Evolutionary conservation across 345 rosid genomes (phyloP).

Genomic region (Garcia nutans): DNA sequence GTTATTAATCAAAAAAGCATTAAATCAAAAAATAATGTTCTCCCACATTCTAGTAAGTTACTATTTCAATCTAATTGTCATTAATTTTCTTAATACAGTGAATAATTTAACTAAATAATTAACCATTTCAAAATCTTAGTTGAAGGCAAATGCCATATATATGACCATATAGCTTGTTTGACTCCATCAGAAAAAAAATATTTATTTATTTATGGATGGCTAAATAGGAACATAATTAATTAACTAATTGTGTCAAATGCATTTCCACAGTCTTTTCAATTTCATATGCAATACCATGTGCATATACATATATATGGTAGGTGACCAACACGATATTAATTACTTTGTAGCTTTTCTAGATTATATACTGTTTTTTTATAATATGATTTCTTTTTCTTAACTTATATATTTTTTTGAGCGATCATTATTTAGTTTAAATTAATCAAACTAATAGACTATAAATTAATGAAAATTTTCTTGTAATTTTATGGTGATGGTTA

Average conservation of each 20-base stretch:
- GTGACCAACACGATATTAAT: conserved; percentile 2
- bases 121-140: background rate
- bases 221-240: too few species aligned
- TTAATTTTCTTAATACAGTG: conserved; percentile 6
- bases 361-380: too few species aligned
- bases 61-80: background rate
- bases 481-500: background rate
- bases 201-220: background rate
- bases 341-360: too few species aligned
- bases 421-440: too few species aligned
- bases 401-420: too few species aligned
- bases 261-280: conserved; percentile 1
- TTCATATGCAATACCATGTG: conserved; percentile 4
- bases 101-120: background rate
- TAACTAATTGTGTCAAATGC: background rate
- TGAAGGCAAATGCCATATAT: background rate
- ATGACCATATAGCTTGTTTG: conserved; percentile 10
- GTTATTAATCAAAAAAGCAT: too few species aligned
- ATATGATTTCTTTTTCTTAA: too few species aligned
- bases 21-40: conserved; percentile 2
- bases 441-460: too few species aligned
- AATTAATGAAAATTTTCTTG: too few species aligned
- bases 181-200: conserved; percentile 15
- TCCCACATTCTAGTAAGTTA: conserved; percentile 29
- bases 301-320: background rate